Conservation (phyloP, 2,329 filamentous ascomycete species). For the Simplicillium aogashimaense region DNA sequence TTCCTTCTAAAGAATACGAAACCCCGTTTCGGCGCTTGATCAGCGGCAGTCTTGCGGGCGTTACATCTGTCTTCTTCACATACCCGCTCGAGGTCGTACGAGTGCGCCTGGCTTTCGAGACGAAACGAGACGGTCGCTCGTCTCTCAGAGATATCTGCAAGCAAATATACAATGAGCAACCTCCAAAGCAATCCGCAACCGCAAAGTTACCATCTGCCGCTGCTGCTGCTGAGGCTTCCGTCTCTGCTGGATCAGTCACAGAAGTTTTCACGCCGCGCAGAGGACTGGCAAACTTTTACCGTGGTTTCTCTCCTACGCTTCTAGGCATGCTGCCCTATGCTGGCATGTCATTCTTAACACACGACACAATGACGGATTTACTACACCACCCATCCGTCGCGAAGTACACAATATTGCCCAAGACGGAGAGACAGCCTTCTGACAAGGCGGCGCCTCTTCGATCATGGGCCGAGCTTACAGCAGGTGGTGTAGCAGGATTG, state of each 20-base stretch:
- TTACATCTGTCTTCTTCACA: slow-evolving; percentile 89
- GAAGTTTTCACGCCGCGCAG: slow-evolving; percentile 36
- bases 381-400: slow-evolving; percentile 61
- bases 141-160: slow-evolving; percentile 68
- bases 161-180: slow-evolving; percentile 76
- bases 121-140: slow-evolving; percentile 60
- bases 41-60: slow-evolving; percentile 67
- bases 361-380: slow-evolving; percentile 81
- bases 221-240: slow-evolving; percentile 23
- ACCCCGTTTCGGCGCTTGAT: slow-evolving; percentile 68
- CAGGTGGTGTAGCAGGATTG: slow-evolving; percentile 78
- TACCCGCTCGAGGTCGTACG: slow-evolving; percentile 91
- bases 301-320: slow-evolving; percentile 83
- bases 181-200: slow-evolving; percentile 23
- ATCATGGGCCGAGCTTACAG: slow-evolving; percentile 76
- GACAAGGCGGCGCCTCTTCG: slow-evolving; percentile 64
- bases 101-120: slow-evolving; percentile 91
- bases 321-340: slow-evolving; percentile 96
- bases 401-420: slow-evolving; percentile 64
- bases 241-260: slow-evolving; percentile 21
- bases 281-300: slow-evolving; percentile 85
- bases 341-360: slow-evolving; percentile 88
- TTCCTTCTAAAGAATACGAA: slow-evolving; percentile 62
- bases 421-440: slow-evolving; percentile 38
- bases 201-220: slow-evolving; percentile 17